phyloP scores from a whole-genome alignment of 2,329 filamentous ascomycete genomes.

The Phoma sp. region DNA sequence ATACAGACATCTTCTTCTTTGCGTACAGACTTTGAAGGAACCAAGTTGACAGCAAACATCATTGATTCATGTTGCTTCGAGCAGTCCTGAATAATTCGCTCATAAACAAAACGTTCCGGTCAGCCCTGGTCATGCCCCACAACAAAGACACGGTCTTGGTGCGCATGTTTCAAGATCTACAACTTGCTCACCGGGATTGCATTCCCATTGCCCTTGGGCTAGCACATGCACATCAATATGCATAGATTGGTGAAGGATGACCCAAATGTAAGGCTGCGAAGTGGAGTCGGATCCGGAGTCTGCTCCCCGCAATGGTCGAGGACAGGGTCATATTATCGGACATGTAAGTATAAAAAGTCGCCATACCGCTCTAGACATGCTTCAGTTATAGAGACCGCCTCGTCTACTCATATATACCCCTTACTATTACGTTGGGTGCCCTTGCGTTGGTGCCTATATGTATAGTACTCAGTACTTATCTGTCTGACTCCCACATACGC shows the following conservation, averaged over 20 bases:
- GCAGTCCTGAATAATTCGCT: background rate
- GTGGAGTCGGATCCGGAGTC: slow-evolving; percentile 2
- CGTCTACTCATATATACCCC: background rate
- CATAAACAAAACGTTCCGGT: background rate
- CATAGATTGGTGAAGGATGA: slow-evolving; percentile 2
- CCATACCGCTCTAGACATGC: background rate
- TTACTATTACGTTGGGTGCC: background rate
- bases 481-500: no score
- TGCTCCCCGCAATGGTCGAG: background rate
- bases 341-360: background rate
- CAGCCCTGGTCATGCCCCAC: background rate
- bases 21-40: background rate
- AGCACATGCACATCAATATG: slow-evolving; percentile 7
- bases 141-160: background rate
- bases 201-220: background rate
- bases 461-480: no score
- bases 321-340: background rate
- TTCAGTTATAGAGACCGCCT: background rate
- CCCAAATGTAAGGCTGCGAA: slow-evolving; percentile 6
- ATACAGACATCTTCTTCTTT: background rate
- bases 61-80: no score
- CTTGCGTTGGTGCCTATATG: background rate
- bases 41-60: background rate
- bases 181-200: slow-evolving; percentile 13
- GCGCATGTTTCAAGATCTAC: slow-evolving; percentile 9